A percentile compares a stretch with the other conserved stretches of the same genome.
Conservation (phyloP, 345 rosid species). For the Chamaenerion angustifolium region DNA sequence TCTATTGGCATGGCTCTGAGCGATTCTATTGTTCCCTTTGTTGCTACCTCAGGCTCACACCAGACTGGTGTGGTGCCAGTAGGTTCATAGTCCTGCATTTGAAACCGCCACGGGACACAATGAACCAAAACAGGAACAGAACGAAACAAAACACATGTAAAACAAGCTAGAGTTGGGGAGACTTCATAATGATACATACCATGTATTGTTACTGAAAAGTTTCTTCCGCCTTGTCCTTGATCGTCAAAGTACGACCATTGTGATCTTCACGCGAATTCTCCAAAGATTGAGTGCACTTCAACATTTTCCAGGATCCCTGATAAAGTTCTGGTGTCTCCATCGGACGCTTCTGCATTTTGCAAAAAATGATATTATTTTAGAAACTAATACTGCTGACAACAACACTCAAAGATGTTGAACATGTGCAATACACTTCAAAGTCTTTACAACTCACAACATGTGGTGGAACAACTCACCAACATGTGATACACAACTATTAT, state of each 20-base stretch:
- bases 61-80: conserved; percentile 67
- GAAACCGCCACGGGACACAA: too few relatives aligned
- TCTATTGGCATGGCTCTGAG: conserved; percentile 83
- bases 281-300: conserved; percentile 34
- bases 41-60: conserved; percentile 61
- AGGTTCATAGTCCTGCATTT: conserved; percentile 75
- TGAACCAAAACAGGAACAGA: too few relatives aligned
- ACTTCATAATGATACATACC: conserved; percentile 43
- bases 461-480: too few relatives aligned
- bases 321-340: conserved; percentile 37
- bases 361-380: background rate
- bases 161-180: too few relatives aligned
- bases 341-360: conserved; percentile 42
- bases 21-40: conserved; percentile 65
- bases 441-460: too few relatives aligned
- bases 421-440: too few relatives aligned
- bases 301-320: conserved; percentile 41
- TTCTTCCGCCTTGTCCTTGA: conserved; percentile 48
- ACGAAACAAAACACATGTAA: too few relatives aligned
- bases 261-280: conserved; percentile 45
- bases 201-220: conserved; percentile 57
- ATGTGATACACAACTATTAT: too few relatives aligned
- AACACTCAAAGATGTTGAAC: too few relatives aligned
- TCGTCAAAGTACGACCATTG: conserved; percentile 37
- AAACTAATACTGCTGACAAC: background rate